Evolutionary conservation across 345 rosid genomes (phyloP), one percentile per base, ranked within the genome.

Genomic region (Gossypium arboreum): DNA sequence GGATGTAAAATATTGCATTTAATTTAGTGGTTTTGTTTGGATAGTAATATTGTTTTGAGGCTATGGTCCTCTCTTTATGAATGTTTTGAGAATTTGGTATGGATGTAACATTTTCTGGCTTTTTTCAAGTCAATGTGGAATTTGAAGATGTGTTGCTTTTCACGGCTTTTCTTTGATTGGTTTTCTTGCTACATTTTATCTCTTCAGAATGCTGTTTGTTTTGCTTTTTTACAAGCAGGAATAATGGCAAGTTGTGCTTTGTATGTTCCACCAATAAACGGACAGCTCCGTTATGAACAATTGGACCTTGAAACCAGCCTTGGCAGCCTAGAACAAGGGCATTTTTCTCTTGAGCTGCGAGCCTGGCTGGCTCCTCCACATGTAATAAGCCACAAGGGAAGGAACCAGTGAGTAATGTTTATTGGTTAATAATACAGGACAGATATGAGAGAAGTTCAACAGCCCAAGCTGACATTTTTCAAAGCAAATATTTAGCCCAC

Each of bases 1-100:
- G 78, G 65, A 61, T 71, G 77, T 74, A 63, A 18, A 71, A 56
- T 29, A 13, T 62, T 48, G 59, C 77, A 71, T 72, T 75, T 74
- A 47, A 22, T 55, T 43, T 20, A 61, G 18, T 56, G 67, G 39
- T 76, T 81, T 73, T 2, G 24, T 73, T 69, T 59, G 52, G 60
- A 64, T 64, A 41, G 10, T 27, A 62, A 5, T 59, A 44, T 11
- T 64, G 44, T 17, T 25, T 15, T 41, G 10, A 7, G 48, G 20
- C 6, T 9, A 44, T 73, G 25, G 4, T 25, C 68, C 62, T 58
- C 15, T 58, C 12, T 58, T 45, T 10, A 20, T 27, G 13, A 6
- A 9, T 22, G 41, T 45, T 24, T 69, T 27, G 24, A 4, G 71
- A 67, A 20, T 45, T 45, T 50, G 29, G 2, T 68, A 24, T 47